These are phyloP conservation scores for Dactylonectria macrodidyma DNA, from an alignment of 2,329 filamentous ascomycete species.

Conservation along the genomic window DNA sequence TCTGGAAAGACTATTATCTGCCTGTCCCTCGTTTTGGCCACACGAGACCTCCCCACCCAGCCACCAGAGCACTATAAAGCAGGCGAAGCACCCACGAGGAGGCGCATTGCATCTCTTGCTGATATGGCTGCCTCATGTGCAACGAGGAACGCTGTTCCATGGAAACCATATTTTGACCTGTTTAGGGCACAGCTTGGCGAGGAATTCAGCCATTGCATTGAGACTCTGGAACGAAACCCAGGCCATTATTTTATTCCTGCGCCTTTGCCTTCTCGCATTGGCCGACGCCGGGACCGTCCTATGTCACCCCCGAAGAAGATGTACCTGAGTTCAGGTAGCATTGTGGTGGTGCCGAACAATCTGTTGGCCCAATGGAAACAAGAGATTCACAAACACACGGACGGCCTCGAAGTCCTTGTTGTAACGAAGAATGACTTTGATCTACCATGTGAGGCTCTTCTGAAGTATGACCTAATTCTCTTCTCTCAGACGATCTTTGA, in stretches of 20 bases:
- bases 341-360: conserved; percentile 88
- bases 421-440: conserved; percentile 70
- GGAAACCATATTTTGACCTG: conserved; percentile 75
- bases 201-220: conserved; percentile 68
- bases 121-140: conserved; percentile 83
- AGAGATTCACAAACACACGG: conserved; percentile 85
- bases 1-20: conserved; percentile 92
- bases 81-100: conserved; percentile 56
- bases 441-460: conserved; percentile 71
- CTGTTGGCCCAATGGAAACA: conserved; percentile 86
- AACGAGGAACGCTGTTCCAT: conserved; percentile 78
- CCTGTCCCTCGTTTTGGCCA: conserved; percentile 82
- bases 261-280: conserved; percentile 53
- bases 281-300: conserved; percentile 33
- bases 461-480: conserved; percentile 81
- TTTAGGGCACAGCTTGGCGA: conserved; percentile 61
- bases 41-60: conserved; percentile 76
- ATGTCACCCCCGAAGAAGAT: conserved; percentile 64
- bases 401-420: conserved; percentile 74
- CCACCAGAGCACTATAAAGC: conserved; percentile 74
- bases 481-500: conserved; percentile 85
- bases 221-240: conserved; percentile 70
- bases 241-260: conserved; percentile 71
- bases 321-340: conserved; percentile 76
- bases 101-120: conserved; percentile 72